These are phyloP conservation scores for Ustilago bromivora DNA, from an alignment of 1,284 basidiomycete species.

Conservation along the genomic window DNA sequence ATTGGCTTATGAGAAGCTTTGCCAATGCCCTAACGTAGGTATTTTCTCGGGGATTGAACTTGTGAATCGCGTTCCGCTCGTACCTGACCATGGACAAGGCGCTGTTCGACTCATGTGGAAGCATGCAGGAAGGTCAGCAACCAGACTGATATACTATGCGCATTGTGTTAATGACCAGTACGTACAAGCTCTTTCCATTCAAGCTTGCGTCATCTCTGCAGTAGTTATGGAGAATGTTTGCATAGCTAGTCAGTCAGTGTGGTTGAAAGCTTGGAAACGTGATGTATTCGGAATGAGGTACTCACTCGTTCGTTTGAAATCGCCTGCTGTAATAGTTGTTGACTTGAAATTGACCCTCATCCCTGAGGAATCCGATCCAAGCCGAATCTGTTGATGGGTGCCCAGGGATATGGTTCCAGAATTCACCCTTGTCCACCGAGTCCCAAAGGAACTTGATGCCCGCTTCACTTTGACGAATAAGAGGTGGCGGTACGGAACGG, in stretches of 20 bases:
- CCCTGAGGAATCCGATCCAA: not conserved
- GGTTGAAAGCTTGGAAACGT: not conserved
- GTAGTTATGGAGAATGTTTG: not conserved
- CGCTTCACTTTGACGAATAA: not conserved
- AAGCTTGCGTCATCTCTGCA: not conserved
- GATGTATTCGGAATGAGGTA: not conserved
- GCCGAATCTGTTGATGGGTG: not conserved
- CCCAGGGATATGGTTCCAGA: not conserved
- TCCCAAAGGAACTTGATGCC: constrained; percentile 7
- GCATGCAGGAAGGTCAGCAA: not conserved
- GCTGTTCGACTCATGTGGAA: not conserved
- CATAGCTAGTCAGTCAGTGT: not conserved
- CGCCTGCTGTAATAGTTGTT: not conserved
- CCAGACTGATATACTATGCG: too few species aligned
- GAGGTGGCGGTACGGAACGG: not conserved
- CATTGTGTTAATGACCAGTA: not conserved
- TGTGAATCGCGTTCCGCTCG: not conserved
- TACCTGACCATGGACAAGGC: not conserved
- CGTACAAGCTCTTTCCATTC: not conserved
- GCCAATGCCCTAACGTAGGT: not conserved
- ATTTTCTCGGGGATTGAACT: not conserved
- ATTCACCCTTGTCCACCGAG: not conserved
- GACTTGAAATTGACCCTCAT: not conserved
- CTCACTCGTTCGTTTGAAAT: not conserved
- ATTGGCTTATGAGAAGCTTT: not conserved